Conservation (phyloP, 129 eudicot genomes). For the Centella asiatica region DNA sequence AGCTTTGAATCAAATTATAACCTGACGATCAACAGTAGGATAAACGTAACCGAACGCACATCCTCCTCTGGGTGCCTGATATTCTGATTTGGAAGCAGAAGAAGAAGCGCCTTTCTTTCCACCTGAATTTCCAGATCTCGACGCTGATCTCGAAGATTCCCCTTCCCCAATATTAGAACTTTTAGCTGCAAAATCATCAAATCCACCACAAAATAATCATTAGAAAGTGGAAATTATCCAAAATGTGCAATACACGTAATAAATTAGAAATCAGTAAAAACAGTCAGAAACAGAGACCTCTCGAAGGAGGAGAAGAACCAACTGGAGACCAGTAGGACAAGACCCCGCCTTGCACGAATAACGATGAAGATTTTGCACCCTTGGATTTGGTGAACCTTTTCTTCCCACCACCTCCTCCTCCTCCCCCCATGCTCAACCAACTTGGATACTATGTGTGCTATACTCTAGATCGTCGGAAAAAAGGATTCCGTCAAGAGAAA, state of each 20-base stretch:
- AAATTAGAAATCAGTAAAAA: not conserved
- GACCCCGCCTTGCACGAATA: slow-evolving; percentile 54
- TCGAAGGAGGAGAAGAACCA: slow-evolving; percentile 38
- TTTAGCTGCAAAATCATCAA: slow-evolving; percentile 17
- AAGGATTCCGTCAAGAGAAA: not conserved
- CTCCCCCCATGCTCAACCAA: slow-evolving; percentile 33
- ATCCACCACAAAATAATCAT: not conserved
- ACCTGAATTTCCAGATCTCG: slow-evolving; percentile 26
- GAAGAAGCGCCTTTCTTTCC: slow-evolving; percentile 14
- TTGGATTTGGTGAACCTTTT: slow-evolving; percentile 28
- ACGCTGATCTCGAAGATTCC: slow-evolving; percentile 23
- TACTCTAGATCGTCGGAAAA: not conserved
- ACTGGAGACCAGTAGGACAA: slow-evolving; percentile 49
- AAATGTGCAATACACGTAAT: not conserved
- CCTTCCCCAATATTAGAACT: slow-evolving; percentile 22
- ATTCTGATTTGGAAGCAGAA: slow-evolving; percentile 24
- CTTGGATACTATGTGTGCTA: not conserved
- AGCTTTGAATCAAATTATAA: not conserved
- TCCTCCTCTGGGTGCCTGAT: slow-evolving; percentile 28
- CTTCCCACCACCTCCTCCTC: slow-evolving; percentile 41
- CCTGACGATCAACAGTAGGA: slow-evolving; percentile 31
- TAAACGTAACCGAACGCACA: slow-evolving; percentile 45
- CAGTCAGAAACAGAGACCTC: slow-evolving; percentile 24
- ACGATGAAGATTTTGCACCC: slow-evolving; percentile 18
- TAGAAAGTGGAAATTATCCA: not conserved